Conservation (phyloP, 495 filamentous ascomycete genomes). For the Tuber aestivum region DNA sequence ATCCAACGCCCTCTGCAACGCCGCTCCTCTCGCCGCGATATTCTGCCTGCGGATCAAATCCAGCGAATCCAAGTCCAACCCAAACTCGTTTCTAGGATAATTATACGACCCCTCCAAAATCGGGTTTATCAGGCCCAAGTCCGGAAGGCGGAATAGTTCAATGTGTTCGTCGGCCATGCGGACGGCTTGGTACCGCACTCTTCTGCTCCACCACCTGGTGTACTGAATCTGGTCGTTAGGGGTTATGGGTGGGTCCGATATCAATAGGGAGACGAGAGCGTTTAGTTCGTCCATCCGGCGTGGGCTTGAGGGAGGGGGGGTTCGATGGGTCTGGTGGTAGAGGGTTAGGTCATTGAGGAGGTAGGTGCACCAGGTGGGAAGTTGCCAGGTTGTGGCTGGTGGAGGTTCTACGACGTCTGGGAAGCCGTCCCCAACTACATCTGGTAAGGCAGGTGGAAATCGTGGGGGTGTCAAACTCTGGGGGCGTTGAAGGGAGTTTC, state of each 20-base stretch:
- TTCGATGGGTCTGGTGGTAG: not conserved
- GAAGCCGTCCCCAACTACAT: not conserved
- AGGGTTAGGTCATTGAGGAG: not conserved
- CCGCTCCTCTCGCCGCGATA: not conserved
- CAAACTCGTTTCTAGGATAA: not conserved
- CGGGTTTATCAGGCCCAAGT: not conserved
- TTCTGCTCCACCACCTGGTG: not conserved
- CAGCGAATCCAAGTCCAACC: not conserved
- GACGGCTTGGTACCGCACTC: not conserved
- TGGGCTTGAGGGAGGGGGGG: not conserved
- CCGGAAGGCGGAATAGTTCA: not conserved
- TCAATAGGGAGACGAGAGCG: not conserved
- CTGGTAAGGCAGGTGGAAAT: not conserved
- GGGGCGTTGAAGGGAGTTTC: not conserved
- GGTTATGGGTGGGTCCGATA: not conserved
- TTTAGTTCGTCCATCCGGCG: not conserved
- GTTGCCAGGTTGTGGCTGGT: not conserved
- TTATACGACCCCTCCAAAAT: not conserved
- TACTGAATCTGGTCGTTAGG: not conserved
- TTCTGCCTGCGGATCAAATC: not conserved
- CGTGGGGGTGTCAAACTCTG: not conserved
- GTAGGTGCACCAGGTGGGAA: not conserved
- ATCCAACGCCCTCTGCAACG: not conserved
- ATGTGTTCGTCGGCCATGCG: not conserved
- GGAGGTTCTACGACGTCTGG: not conserved